A percentile compares a stretch with the other conserved stretches of the same genome.
Conservation (phyloP, 2,329 filamentous ascomycete species). For the Bipolaris cookei region DNA sequence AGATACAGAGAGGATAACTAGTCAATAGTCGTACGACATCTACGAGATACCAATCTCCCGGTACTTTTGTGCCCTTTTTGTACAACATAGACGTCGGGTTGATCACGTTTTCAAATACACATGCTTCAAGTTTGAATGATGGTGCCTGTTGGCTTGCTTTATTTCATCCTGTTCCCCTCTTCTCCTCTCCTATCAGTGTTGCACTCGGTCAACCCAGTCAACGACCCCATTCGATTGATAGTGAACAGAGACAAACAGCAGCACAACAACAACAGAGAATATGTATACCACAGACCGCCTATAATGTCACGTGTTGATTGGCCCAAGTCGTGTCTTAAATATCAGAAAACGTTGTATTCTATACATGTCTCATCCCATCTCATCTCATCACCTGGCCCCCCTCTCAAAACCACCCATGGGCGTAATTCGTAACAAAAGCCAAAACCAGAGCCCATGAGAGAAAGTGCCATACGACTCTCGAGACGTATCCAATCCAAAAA, state of each 20-base stretch:
- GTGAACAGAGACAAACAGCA: background rate
- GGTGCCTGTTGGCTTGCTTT: background rate
- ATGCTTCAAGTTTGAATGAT: slow-evolving; percentile 27
- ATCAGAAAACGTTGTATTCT: slow-evolving; percentile 22
- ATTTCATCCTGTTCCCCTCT: background rate
- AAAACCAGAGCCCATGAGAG: slow-evolving; percentile 19
- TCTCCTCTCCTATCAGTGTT: too few species aligned
- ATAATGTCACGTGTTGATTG: background rate
- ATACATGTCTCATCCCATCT: slow-evolving; percentile 20
- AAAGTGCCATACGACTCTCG: slow-evolving; percentile 29
- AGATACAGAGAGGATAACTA: slow-evolving; percentile 2
- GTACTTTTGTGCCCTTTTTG: slow-evolving; percentile 50
- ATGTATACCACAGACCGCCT: too few species aligned
- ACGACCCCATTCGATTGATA: too few species aligned
- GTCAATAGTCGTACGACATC: slow-evolving; percentile 28
- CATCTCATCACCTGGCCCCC: too few species aligned
- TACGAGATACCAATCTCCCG: slow-evolving; percentile 37
- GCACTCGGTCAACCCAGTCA: too few species aligned
- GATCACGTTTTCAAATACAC: slow-evolving; percentile 45
- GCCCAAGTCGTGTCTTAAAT: background rate
- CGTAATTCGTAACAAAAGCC: slow-evolving; percentile 5
- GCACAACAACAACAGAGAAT: background rate
- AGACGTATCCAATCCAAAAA: too few species aligned
- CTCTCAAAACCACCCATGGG: background rate
- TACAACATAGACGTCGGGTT: slow-evolving; percentile 50